phyloP scores from a whole-genome alignment of 192 early-diverging fungal genomes.

The Coemansia guatemalensis region DNA sequence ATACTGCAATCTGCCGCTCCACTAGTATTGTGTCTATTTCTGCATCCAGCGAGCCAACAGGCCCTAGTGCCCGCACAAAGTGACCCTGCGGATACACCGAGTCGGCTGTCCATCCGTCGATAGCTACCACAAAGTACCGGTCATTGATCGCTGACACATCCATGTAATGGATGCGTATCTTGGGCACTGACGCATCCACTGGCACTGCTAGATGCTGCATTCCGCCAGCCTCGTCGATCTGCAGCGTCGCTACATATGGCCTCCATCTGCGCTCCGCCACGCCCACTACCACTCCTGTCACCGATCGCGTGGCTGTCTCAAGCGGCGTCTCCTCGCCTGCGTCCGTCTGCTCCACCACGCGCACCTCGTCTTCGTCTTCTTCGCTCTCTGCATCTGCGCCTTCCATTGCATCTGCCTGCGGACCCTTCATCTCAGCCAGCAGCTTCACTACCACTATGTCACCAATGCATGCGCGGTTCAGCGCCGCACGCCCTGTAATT shows the following conservation, averaged over 20 bases:
- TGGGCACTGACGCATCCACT: conserved; percentile 65
- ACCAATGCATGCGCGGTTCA: conserved; percentile 57
- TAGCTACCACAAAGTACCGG: conserved; percentile 69
- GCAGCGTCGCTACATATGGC: conserved; percentile 73
- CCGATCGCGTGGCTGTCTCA: not conserved
- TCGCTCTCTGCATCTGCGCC: conserved; percentile 2
- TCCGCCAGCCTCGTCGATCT: conserved; percentile 56
- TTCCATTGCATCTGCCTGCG: not conserved
- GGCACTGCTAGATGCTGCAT: conserved; percentile 67
- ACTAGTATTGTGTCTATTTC: conserved; percentile 77
- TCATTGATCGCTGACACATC: conserved; percentile 58
- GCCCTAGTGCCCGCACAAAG: conserved; percentile 69
- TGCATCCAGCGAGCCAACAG: conserved; percentile 64
- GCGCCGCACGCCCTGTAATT: conserved; percentile 58
- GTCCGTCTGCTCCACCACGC: not conserved
- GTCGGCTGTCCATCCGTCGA: conserved; percentile 69
- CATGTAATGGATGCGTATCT: conserved; percentile 71
- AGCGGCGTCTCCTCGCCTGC: conserved; percentile 2
- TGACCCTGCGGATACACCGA: conserved; percentile 78
- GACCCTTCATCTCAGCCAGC: conserved; percentile 19
- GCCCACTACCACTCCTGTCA: conserved; percentile 58
- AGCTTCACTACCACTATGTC: conserved; percentile 67
- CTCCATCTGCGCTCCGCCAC: conserved; percentile 69
- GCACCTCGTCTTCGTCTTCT: conserved; percentile 12
- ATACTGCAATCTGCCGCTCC: conserved; percentile 74